A percentile compares a stretch with the other conserved stretches of the same genome.
phyloP scores from a whole-genome alignment of 2,329 filamentous ascomycete species.

The Canariomyces notabilis region DNA sequence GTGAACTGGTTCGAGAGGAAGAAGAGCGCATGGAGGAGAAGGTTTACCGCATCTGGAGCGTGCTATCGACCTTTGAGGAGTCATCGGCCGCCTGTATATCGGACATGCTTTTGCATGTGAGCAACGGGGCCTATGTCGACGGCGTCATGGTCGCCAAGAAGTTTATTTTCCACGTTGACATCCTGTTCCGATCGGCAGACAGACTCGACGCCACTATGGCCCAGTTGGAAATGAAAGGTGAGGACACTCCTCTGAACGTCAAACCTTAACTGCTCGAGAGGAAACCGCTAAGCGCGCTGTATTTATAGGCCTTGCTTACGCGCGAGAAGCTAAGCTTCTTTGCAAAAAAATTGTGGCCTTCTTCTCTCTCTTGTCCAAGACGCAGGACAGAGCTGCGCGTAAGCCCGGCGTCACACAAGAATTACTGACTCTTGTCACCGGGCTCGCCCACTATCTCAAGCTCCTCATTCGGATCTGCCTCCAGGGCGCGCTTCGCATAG shows the following conservation, averaged over 20 bases:
- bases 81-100: constrained; percentile 97
- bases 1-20: constrained; percentile 71
- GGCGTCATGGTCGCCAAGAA: constrained; percentile 91
- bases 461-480: constrained; percentile 94
- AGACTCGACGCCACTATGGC: constrained; percentile 71
- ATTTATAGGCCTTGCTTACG: constrained; percentile 72
- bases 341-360: constrained; percentile 99
- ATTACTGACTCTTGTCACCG: constrained; percentile 93
- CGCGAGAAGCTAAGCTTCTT: constrained; percentile 94
- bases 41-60: constrained; percentile 97
- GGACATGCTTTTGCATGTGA: constrained; percentile 97
- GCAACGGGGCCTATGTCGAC: constrained; percentile 93
- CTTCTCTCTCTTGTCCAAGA: constrained; percentile 90
- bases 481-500: constrained; percentile 85
- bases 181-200: constrained; percentile 85
- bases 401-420: constrained; percentile 97
- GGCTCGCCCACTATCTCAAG: constrained; percentile 94
- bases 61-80: constrained; percentile 93
- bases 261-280: not conserved
- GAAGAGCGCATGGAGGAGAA: constrained; percentile 97
- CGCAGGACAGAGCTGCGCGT: constrained; percentile 81
- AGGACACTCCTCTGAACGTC: constrained; percentile 24
- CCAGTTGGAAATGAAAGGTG: constrained; percentile 69
- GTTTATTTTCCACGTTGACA: constrained; percentile 93
- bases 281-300: constrained; percentile 5